Base-by-base conservation (phyloP, 805 yeast genomes). In the Kluyveromyces nonfermentans region DNA sequence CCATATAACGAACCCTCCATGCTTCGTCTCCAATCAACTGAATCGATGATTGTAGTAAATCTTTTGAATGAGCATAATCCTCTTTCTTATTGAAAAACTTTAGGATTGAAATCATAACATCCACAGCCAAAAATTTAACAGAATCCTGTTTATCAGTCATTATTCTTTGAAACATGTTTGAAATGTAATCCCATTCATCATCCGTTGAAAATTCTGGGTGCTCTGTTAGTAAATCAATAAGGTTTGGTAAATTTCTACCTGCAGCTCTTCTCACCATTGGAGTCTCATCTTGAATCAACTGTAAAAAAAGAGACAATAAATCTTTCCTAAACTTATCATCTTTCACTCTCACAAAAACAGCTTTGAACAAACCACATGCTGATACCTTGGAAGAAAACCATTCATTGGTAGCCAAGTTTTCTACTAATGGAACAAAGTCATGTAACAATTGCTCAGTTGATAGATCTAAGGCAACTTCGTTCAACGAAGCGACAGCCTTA, bases 181-280 rank as follows among this genome's bases (percentile, higher is more conserved):
- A 76, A 49, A 89, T 74, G 47, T 78, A 69, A 53, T 82, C 87
- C 82, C 89, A 82, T 59, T 83, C 87, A 47, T 75, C 73, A 51
- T 77, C 79, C 25, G 67, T 67, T 14, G 73, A 65, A 10, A 64
- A 52, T 15, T 68, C 70, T 45, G 76, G 69, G 19, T 70, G 64
- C 39, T 71, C 72, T 14, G 73, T 69, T 45, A 83, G 71, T 41
- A 77, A 66, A 51, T 80, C 78, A 50, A 90, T 77, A 44, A 90
- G 67, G 32, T 64, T 69, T 2, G 98, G 96, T 52, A 93, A 73
- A 56, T 83, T 77, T 35, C 78, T 77, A 6, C 95, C 97, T 14
- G 97, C 94, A 8, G 96, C 84, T 60, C 97, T 81, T 65, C 96
- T 80, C 17, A 93, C 97, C 96, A 93, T 88, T 48, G 99, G 98